These are phyloP conservation scores for Excoecaria cochinchinensis DNA, from an alignment of 345 rosid genomes.

Conservation along the genomic window DNA sequence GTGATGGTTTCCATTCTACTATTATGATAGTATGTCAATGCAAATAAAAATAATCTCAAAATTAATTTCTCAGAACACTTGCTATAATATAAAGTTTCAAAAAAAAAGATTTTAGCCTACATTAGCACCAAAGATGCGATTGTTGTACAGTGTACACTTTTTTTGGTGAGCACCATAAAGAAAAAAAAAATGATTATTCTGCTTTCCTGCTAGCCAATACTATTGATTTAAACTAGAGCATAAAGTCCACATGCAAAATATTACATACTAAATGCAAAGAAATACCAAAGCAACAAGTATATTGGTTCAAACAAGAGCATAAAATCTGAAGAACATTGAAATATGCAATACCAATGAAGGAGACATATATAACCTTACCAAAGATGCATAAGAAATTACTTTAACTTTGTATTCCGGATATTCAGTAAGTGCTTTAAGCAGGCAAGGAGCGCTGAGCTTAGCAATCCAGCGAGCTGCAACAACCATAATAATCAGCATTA, in stretches of 20 bases:
- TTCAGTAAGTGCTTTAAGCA: conserved; percentile 65
- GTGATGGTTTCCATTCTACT: neutral
- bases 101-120: neutral
- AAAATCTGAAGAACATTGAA: neutral
- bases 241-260: neutral
- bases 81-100: neutral
- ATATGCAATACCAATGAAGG: neutral
- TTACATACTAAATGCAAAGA: neutral
- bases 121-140: too few relatives aligned
- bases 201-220: neutral
- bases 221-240: neutral
- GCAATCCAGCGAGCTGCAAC: conserved; percentile 99
- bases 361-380: neutral
- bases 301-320: neutral
- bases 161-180: neutral
- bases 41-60: neutral
- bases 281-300: neutral
- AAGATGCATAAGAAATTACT: conserved; percentile 45
- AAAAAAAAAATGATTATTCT: neutral
- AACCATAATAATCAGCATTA: too few relatives aligned
- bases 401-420: conserved; percentile 69
- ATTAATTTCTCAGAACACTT: neutral
- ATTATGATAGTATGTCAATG: neutral
- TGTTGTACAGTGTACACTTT: neutral
- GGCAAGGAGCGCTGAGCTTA: conserved; percentile 76